A percentile compares a stretch with the other conserved stretches of the same genome.
These are phyloP conservation scores for Kentomonas sorsogonicus DNA, from an alignment of 208 protist genomes.

Conservation along the genomic window DNA sequence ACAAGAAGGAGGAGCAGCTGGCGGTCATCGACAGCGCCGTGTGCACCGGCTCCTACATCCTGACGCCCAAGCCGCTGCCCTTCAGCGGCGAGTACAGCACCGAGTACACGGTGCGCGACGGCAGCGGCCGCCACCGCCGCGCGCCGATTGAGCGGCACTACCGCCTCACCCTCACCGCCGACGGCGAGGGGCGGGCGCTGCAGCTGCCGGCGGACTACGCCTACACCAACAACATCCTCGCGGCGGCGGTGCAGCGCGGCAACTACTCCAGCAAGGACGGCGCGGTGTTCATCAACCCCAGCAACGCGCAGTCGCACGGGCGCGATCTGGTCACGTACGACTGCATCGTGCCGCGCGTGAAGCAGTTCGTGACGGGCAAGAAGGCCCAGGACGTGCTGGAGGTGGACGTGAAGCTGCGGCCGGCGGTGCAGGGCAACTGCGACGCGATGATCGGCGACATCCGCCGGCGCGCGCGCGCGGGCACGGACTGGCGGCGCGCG, in stretches of 20 bases:
- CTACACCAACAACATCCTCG: no score
- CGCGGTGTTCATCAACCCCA: no score
- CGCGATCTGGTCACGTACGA: no score
- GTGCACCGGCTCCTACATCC: not conserved
- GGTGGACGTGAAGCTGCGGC: slow-evolving; percentile 23
- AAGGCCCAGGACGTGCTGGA: slow-evolving; percentile 24
- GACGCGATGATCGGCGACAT: slow-evolving; percentile 11
- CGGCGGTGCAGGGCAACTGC: slow-evolving; percentile 13
- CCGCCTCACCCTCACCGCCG: slow-evolving; percentile 1
- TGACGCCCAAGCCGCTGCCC: not conserved
- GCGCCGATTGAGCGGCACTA: slow-evolving; percentile 7
- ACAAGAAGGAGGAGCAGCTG: not conserved
- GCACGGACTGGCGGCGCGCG: slow-evolving; percentile 5
- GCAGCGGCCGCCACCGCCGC: no score
- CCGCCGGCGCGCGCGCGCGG: not conserved
- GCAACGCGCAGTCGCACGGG: no score
- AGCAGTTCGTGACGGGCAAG: slow-evolving; percentile 2
- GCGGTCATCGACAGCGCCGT: not conserved
- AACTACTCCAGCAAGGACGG: no score
- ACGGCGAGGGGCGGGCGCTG: no score
- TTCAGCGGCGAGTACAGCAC: not conserved
- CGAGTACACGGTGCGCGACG: not conserved
- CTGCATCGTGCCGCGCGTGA: not conserved
- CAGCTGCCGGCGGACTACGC: no score
- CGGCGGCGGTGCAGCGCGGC: no score